Base-by-base conservation (phyloP, 495 filamentous ascomycete genomes). In the Podospora pseudocomata region DNA sequence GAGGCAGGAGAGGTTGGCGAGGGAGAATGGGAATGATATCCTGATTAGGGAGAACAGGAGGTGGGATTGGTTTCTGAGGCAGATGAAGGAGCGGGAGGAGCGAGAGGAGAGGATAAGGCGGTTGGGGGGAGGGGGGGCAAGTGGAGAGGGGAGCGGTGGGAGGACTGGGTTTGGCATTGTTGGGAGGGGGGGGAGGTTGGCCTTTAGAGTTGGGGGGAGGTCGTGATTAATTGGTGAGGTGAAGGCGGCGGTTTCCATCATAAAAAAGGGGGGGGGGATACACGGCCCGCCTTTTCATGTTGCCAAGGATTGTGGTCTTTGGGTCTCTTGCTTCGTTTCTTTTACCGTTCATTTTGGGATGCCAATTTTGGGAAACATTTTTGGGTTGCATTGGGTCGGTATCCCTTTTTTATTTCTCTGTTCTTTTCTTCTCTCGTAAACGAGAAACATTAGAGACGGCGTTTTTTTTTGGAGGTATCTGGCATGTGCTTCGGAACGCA, bases 11-110 rank as follows among this genome's bases (percentile, higher is more conserved):
- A 77, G 84, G 69, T 66, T 83, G 60, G 81, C 79, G 39, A 67
- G 81, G 60, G 79, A 85, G 76, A 78, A 75, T 39, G 81, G 79
- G 1, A 79, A 83, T 15, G 80, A 81, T 64, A 65, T 84, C 9
- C 39, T 86, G 65, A 66, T 78, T 15, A 71, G 76, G 11, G 84
- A 85, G 73, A 79, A 86, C 68, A 71, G 75, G 63, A 74, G 77
- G 23, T 85, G 82, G 83, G 83, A 85, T 71, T 81, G 77, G 74
- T 80, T 85, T 64, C 18, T 23, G 67, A 18, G 23, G 59, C 26
- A 28, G 59, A 61, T 61, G 56, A 59, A 20, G 56, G 39, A 49
- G 13, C 39, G 39, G 11, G 39, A 49, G 39, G 39, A 49, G 39
- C 9, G 39, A 11, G 39, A 49, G 39, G 39, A 49, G 39, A 49